These are phyloP conservation scores for Penicillium angulare DNA, from an alignment of 495 filamentous ascomycete genomes.

Conservation along the genomic window DNA sequence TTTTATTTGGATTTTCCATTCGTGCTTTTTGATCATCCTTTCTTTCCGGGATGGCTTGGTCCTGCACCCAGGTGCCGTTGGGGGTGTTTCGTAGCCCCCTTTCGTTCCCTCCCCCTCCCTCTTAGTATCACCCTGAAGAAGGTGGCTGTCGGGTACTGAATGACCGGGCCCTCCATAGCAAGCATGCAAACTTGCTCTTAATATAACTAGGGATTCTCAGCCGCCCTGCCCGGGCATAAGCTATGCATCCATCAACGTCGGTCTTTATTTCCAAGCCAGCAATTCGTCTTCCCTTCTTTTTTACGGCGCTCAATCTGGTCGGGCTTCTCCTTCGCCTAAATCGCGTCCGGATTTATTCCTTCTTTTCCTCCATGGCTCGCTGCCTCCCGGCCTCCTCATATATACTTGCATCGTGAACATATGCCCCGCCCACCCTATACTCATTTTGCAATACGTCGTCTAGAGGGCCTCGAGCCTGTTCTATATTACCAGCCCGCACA, in stretches of 20 bases:
- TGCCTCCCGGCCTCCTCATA: not conserved
- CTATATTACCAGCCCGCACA: too few relatives aligned
- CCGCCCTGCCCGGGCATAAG: not conserved
- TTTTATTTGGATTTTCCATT: slow-evolving; percentile 1
- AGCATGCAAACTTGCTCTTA: slow-evolving; percentile 4
- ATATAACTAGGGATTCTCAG: slow-evolving; percentile 18
- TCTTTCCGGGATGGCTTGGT: slow-evolving; percentile 14
- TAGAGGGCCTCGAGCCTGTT: too few relatives aligned
- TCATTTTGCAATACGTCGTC: not conserved
- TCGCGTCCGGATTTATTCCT: not conserved
- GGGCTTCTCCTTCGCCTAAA: not conserved
- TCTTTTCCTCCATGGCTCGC: not conserved
- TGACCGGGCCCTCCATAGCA: slow-evolving; percentile 7
- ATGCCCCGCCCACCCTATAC: not conserved
- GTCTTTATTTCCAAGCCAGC: slow-evolving; percentile 6
- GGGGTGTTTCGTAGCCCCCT: slow-evolving; percentile 12
- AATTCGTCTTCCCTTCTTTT: not conserved
- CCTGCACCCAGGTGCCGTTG: slow-evolving; percentile 15
- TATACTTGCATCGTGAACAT: slow-evolving; percentile 1
- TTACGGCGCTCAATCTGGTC: not conserved
- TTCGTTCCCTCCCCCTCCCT: too few relatives aligned
- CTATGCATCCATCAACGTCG: not conserved
- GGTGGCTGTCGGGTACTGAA: slow-evolving; percentile 19
- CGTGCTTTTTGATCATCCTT: slow-evolving; percentile 13
- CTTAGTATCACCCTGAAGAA: slow-evolving; percentile 24